Evolutionary conservation across 164 flowering plant genomes (phyloP), one percentile per base, ranked within the genome.

Genomic region (Vitis riparia): DNA sequence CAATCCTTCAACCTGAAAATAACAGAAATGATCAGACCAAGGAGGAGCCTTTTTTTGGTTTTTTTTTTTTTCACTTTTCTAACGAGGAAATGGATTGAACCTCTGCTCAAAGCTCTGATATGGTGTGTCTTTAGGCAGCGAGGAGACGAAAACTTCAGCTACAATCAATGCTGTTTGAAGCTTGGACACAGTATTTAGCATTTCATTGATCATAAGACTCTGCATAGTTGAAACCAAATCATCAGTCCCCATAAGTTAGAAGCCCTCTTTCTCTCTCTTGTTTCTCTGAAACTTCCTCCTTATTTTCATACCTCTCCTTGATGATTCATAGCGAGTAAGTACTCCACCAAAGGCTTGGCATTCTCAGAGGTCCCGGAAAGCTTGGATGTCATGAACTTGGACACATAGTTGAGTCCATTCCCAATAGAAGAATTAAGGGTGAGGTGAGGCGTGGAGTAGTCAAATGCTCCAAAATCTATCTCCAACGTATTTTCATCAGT

Each of bases 401-500:
- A 79, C 56, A 84, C 64, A 78, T 69, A 89, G 62, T 66, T 82
- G 9, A 70, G 60, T 32, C 99, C 99, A 64, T 88, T 88, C 15
- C 99, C 99, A 55, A 96, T 86, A 3, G 98, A 91, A 44, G 93
- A 86, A 68, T 97, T 74, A 62, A 96, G 81, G 16, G 80, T 75
- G 51, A 89, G 57, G 48, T 49, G 79, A 16, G 99, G 97, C 32
- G 66, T 76, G 2, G 88, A 72, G 78, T 71, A 83, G 8, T 93
- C 92, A 19, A 85, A 74, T 29, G 95, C 89, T 61, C 89, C 93
- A 70, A 96, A 93, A 76, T 96, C 99, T 63, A 96, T 77, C 65
- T 93, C 98, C 80, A 96, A 74, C 52, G 95, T 88, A 79, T 91
- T 79, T 51, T 87, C 99, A 79, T 93, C 97, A 3, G 76, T 87